Evolutionary conservation across 345 rosid genomes (phyloP).

Genomic region (Arabis alpina): DNA sequence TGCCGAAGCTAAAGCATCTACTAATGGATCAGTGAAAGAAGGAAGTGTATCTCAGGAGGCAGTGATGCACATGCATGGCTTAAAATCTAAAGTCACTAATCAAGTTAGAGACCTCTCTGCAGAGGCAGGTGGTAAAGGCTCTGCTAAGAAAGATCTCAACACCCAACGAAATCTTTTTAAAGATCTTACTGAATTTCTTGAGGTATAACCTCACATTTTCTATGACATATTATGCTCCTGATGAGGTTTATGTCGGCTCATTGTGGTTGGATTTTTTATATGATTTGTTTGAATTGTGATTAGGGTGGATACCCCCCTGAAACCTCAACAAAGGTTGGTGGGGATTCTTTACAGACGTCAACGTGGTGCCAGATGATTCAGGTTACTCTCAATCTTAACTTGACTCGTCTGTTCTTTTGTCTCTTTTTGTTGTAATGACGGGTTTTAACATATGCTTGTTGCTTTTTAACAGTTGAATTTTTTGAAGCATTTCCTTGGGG

Average conservation of each 20-base stretch:
- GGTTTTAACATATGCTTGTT: slow-evolving; percentile 13
- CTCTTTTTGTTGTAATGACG: not conserved
- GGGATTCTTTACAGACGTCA: slow-evolving; percentile 63
- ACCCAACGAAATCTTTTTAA: slow-evolving; percentile 82
- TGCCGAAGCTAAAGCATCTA: slow-evolving; percentile 48
- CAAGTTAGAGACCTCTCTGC: slow-evolving; percentile 76
- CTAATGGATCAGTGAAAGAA: slow-evolving; percentile 50
- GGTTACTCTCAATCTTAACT: slow-evolving; percentile 29
- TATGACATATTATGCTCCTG: not conserved
- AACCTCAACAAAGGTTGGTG: slow-evolving; percentile 70
- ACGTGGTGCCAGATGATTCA: slow-evolving; percentile 73
- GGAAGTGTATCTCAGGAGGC: slow-evolving; percentile 60
- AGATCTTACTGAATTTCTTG: slow-evolving; percentile 79
- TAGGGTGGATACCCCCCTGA: slow-evolving; percentile 73
- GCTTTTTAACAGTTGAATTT: slow-evolving; percentile 66
- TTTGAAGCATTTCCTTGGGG: slow-evolving; percentile 82
- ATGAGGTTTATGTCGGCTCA: slow-evolving; percentile 17
- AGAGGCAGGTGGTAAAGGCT: slow-evolving; percentile 97
- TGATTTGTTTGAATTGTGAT: slow-evolving; percentile 16
- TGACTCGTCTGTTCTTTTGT: not conserved
- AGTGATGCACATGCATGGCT: slow-evolving; percentile 60
- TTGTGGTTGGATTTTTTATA: slow-evolving; percentile 4
- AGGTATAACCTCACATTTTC: slow-evolving; percentile 42
- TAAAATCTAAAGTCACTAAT: slow-evolving; percentile 62
- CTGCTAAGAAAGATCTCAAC: slow-evolving; percentile 88